Base-by-base conservation (phyloP, 495 filamentous ascomycete species). In the Penicillium cataractarum region DNA sequence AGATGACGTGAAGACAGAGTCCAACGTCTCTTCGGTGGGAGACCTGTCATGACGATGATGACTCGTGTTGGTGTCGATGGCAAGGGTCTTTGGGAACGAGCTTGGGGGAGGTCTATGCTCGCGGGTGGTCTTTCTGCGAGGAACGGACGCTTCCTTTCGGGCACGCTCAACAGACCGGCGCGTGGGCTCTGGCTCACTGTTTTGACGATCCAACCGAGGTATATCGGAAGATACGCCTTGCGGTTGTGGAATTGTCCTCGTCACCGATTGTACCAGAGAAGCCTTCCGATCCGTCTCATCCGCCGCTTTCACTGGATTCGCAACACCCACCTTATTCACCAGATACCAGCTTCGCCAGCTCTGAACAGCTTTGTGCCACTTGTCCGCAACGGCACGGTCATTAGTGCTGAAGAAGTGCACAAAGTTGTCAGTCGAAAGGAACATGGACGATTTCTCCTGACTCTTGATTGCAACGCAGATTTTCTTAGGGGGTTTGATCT, bases 271-370 rank as follows among this genome's bases (percentile, higher is more conserved):
- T n/a, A 54, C 15, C 21, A 56, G 27, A 9, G 54, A 40, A 3
- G 35, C 7, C 19, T 56, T 56, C 21, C 21, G 33, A n/a, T 56
- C 54, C 13, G 75, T 75, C 51, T 77, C 64, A 31, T 74, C 70
- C 10, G 73, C 82, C 56, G 6, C 4, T 32, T 32, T 37, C 17
- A 54, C 51, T 21, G 51, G 51, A 21, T 54, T n/a, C 3, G 29
- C 32, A 33, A 83, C 82, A 40, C 83, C 89, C 76, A 87, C 80
- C 58, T 66, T 75, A 66, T 89, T 86, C 31, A 91, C 86, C 22
- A 97, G 69, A 71, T 96, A 95, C 92, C 93, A 92, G 73, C 90
- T 93, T 58, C 95, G 81, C 94, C 92, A 97, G 48, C 78, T 76
- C 62, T 95, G 90, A 3, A 96, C 82, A 5, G 82, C 80, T 32